Percentiles rank a stretch among this genome's conserved stretches.
These are phyloP conservation scores for Pseudogymnoascus sp. DNA, from an alignment of 2,329 filamentous ascomycete genomes.

Conservation along the genomic window DNA sequence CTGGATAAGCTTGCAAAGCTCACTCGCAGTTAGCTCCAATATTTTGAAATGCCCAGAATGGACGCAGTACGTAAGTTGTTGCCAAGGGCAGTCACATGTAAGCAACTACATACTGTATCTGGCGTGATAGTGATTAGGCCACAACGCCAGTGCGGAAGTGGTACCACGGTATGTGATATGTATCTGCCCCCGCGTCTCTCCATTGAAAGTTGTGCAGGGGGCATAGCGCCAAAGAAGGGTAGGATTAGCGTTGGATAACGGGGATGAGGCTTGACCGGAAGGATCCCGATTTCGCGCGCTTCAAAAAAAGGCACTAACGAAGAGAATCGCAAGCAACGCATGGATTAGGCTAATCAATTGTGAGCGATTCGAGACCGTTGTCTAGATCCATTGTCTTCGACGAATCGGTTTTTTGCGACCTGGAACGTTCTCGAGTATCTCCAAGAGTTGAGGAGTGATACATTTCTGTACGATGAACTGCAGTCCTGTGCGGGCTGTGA, in stretches of 20 bases:
- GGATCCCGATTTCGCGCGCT: background rate
- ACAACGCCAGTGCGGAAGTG: background rate
- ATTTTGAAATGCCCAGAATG: background rate
- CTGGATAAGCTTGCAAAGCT: background rate
- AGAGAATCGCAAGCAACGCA: background rate
- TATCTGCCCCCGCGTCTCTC: background rate
- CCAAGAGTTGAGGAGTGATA: background rate
- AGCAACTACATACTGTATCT: background rate
- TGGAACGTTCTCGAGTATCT: background rate
- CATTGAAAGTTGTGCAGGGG: background rate
- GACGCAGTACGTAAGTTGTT: background rate
- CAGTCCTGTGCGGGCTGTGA: background rate
- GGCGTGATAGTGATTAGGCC: background rate
- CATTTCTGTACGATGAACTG: background rate
- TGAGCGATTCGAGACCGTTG: background rate
- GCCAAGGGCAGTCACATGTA: background rate
- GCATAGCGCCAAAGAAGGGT: background rate
- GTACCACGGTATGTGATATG: background rate
- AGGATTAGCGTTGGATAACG: background rate
- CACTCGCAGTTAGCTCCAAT: background rate
- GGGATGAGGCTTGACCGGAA: background rate
- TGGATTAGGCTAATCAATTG: background rate
- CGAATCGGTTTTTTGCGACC: background rate
- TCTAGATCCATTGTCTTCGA: background rate
- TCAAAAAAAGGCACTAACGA: background rate